These are phyloP conservation scores for Zygotorulaspora sp. DNA, from an alignment of 805 yeast species.

Conservation along the genomic window DNA sequence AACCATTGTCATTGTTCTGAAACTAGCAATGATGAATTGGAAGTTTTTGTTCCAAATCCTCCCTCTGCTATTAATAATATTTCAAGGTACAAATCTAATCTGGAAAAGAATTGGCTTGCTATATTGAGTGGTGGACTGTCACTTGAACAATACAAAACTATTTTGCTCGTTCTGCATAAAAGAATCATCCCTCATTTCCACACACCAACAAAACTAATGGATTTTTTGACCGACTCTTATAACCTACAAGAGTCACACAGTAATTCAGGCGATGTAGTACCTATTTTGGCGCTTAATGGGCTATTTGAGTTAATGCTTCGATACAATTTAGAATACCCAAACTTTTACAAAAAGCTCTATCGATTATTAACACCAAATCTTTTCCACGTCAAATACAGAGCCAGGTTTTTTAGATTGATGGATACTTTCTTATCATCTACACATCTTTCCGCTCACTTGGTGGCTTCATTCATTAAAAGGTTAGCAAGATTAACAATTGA, in stretches of 20 bases:
- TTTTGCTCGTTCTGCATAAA: slow-evolving; percentile 71
- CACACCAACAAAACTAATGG: slow-evolving; percentile 83
- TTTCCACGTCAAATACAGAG: slow-evolving; percentile 72
- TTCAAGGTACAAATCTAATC: slow-evolving; percentile 52
- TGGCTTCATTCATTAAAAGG: slow-evolving; percentile 85
- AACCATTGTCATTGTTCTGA: slow-evolving; percentile 34
- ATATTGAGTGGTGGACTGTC: slow-evolving; percentile 49
- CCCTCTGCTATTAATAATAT: slow-evolving; percentile 42
- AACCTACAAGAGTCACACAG: slow-evolving; percentile 36
- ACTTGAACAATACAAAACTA: slow-evolving; percentile 58
- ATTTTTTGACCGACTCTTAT: slow-evolving; percentile 85
- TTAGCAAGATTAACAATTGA: slow-evolving; percentile 68
- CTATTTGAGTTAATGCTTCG: slow-evolving; percentile 77
- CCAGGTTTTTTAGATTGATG: slow-evolving; percentile 81
- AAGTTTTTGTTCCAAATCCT: slow-evolving; percentile 42
- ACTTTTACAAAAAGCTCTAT: slow-evolving; percentile 79
- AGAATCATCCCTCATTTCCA: slow-evolving; percentile 75
- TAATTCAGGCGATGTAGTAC: slow-evolving; percentile 48
- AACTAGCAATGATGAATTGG: slow-evolving; percentile 34
- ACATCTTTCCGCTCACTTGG: slow-evolving; percentile 74
- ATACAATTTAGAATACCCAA: slow-evolving; percentile 86
- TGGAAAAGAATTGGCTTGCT: slow-evolving; percentile 65
- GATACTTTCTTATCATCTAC: slow-evolving; percentile 84
- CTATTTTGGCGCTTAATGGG: slow-evolving; percentile 81
- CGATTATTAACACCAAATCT: slow-evolving; percentile 70